phyloP scores from a whole-genome alignment of 2,329 filamentous ascomycete species.

The Albophoma yamanashiensis region DNA sequence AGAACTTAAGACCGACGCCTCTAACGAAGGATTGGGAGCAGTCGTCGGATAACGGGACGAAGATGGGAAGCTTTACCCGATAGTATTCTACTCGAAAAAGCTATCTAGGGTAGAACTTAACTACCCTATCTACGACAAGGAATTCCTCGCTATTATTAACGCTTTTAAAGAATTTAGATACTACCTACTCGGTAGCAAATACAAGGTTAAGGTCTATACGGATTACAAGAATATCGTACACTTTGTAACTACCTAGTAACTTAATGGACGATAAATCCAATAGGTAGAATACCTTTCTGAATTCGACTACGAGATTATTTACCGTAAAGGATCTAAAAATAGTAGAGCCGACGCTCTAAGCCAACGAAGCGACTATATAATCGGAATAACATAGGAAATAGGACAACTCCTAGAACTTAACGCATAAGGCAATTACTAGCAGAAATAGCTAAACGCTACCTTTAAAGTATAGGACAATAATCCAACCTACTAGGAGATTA shows the following conservation, averaged over 20 bases:
- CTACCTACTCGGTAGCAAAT: slow-evolving; percentile 6
- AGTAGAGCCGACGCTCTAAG: background rate
- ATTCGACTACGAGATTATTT: slow-evolving; percentile 12
- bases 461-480: background rate
- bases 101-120: slow-evolving; percentile 10
- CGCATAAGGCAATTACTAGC: background rate
- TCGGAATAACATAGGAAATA: background rate
- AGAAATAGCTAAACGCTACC: background rate
- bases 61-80: slow-evolving; percentile 3
- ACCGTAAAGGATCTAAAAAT: background rate
- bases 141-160: slow-evolving; percentile 12
- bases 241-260: slow-evolving; percentile 7
- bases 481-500: no score
- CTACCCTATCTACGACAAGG: slow-evolving; percentile 11
- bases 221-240: slow-evolving; percentile 11
- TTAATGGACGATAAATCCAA: slow-evolving; percentile 1
- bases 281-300: background rate
- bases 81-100: slow-evolving; percentile 9
- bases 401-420: background rate
- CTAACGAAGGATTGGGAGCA: slow-evolving; percentile 1
- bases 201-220: slow-evolving; percentile 9
- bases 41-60: slow-evolving; percentile 4
- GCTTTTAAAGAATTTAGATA: slow-evolving; percentile 12
- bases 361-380: no score
- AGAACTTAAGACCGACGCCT: slow-evolving; percentile 6